These are phyloP conservation scores for Sporothrix schenckii DNA, from an alignment of 2,329 filamentous ascomycete species.

Conservation along the genomic window DNA sequence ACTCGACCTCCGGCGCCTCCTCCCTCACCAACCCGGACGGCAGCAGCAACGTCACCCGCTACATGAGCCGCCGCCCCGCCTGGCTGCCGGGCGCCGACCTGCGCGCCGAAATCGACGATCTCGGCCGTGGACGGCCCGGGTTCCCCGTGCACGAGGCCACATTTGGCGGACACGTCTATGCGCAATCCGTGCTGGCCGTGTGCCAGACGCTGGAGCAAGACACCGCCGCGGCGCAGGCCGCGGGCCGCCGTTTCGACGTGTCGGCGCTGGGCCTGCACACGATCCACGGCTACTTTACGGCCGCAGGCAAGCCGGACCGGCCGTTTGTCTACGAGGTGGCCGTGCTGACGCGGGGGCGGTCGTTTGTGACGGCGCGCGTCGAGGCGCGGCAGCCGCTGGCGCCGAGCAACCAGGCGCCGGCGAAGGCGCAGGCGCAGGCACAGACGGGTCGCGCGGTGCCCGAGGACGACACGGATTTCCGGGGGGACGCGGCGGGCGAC, in stretches of 20 bases:
- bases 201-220: slow-evolving; percentile 41
- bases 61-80: slow-evolving; percentile 44
- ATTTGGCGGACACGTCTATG: slow-evolving; percentile 52
- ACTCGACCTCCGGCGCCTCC: neutral
- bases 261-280: slow-evolving; percentile 39
- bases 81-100: slow-evolving; percentile 44
- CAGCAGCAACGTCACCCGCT: slow-evolving; percentile 36
- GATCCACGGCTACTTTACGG: slow-evolving; percentile 60
- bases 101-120: neutral
- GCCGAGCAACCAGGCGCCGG: slow-evolving; percentile 43
- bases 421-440: too few relatives aligned
- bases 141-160: slow-evolving; percentile 38
- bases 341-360: slow-evolving; percentile 50
- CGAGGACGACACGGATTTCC: slow-evolving; percentile 39
- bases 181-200: slow-evolving; percentile 48
- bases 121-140: neutral
- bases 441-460: neutral
- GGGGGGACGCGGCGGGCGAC: slow-evolving; percentile 45
- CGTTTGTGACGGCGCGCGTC: slow-evolving; percentile 55
- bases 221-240: neutral
- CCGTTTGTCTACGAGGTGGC: slow-evolving; percentile 58
- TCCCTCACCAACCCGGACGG: slow-evolving; percentile 1
- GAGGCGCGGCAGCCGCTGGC: slow-evolving; percentile 52
- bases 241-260: slow-evolving; percentile 28
- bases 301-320: slow-evolving; percentile 51